Conservation (phyloP, 306 rosid species). For the Abrus pulchellus region DNA sequence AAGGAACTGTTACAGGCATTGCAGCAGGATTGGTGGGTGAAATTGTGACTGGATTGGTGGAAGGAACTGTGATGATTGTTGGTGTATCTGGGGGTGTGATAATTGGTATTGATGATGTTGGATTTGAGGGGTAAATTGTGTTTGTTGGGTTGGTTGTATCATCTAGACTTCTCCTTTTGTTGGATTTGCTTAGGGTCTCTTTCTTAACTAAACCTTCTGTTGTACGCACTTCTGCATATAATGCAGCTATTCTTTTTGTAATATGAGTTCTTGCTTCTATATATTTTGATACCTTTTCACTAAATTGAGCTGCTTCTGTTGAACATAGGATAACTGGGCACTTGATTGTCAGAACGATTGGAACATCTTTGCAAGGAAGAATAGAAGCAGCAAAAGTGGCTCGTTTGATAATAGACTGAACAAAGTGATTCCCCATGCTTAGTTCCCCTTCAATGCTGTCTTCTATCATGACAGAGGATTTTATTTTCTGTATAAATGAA, state of each 20-base stretch:
- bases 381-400: conserved; percentile 58
- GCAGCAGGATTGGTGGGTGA: conserved; percentile 73
- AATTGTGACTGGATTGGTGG: conserved; percentile 74
- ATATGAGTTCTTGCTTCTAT: conserved; percentile 54
- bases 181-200: conserved; percentile 50
- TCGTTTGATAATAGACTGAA: conserved; percentile 49
- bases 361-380: conserved; percentile 62
- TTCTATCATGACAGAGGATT: conserved; percentile 65
- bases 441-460: conserved; percentile 53
- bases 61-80: conserved; percentile 79
- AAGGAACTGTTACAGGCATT: conserved; percentile 68
- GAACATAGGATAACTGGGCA: conserved; percentile 53
- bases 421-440: conserved; percentile 56
- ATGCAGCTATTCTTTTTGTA: conserved; percentile 55
- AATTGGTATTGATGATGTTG: conserved; percentile 54
- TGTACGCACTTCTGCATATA: conserved; percentile 58
- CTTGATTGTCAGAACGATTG: conserved; percentile 61
- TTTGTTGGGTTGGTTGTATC: conserved; percentile 60
- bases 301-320: conserved; percentile 55
- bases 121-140: conserved; percentile 70
- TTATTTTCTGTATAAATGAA: conserved; percentile 53
- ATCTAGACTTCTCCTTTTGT: conserved; percentile 57
- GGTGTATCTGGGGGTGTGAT: conserved; percentile 71
- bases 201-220: conserved; percentile 59
- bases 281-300: conserved; percentile 54